These are phyloP conservation scores for Camellia oleifera DNA, from an alignment of 179 eudicot species.

Conservation along the genomic window DNA sequence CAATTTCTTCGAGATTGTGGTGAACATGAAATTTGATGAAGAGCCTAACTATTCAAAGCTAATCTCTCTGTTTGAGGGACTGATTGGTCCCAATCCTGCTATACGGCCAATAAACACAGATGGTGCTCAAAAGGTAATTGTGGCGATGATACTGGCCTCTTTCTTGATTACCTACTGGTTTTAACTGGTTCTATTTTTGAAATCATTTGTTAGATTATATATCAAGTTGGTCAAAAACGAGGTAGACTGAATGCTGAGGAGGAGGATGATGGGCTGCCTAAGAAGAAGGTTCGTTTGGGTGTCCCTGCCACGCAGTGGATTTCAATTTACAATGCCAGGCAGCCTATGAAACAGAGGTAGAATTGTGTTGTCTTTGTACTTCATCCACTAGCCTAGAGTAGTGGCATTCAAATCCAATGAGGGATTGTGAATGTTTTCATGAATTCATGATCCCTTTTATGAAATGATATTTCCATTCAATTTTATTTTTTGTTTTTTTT, in stretches of 20 bases:
- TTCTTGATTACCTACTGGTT: background rate
- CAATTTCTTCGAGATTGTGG: conserved; percentile 74
- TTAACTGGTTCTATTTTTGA: background rate
- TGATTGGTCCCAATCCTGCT: conserved; percentile 77
- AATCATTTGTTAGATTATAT: conserved; percentile 41
- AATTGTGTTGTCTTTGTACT: background rate
- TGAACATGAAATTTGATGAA: conserved; percentile 90
- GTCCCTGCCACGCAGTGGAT: conserved; percentile 91
- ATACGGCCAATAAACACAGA: conserved; percentile 81
- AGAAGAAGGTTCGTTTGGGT: conserved; percentile 76
- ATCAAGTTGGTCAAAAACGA: conserved; percentile 85
- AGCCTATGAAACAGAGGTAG: conserved; percentile 90
- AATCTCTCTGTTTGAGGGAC: conserved; percentile 73
- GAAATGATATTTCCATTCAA: too few species aligned
- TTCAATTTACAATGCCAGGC: conserved; percentile 79
- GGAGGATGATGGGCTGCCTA: conserved; percentile 71
- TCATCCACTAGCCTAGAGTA: background rate
- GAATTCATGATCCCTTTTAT: too few species aligned
- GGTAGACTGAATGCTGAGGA: conserved; percentile 62
- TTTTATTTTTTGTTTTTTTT: too few species aligned
- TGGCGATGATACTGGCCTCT: background rate
- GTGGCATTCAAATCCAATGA: too few species aligned
- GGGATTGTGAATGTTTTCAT: too few species aligned
- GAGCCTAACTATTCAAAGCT: conserved; percentile 87
- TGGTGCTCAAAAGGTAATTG: conserved; percentile 83